Evolutionary conservation across 805 yeast genomes (phyloP).

Genomic region (Wickerhamiella australiensis): DNA sequence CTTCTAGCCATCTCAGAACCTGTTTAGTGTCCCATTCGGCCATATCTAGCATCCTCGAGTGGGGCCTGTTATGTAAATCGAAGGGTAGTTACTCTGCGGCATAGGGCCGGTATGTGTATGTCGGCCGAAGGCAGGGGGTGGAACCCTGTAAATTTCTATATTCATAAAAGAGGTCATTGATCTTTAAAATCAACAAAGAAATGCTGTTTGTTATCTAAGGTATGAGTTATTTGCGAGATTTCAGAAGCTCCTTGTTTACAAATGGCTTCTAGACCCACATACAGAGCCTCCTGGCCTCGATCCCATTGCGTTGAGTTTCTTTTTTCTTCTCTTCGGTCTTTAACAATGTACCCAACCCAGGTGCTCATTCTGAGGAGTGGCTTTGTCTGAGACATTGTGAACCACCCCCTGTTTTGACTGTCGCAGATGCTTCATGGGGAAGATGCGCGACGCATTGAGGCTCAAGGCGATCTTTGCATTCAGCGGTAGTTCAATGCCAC

Average conservation of each 20-base stretch:
- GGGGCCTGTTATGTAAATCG: slow-evolving; percentile 2
- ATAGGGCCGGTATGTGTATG: slow-evolving; percentile 1
- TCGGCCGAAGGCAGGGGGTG: slow-evolving; percentile 1
- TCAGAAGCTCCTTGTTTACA: not conserved
- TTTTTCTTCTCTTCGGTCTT: not conserved
- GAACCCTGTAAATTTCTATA: not conserved
- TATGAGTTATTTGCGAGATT: not conserved
- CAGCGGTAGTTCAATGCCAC: not conserved
- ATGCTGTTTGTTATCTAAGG: not conserved
- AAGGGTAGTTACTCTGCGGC: not conserved
- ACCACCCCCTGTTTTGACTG: not conserved
- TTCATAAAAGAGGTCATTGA: not conserved
- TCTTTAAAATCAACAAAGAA: not conserved
- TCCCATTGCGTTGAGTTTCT: not conserved
- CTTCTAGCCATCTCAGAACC: slow-evolving; percentile 12
- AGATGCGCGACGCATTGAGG: not conserved
- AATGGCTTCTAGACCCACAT: not conserved
- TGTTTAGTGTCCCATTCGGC: slow-evolving; percentile 12
- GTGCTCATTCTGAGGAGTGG: not conserved
- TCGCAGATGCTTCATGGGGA: not conserved
- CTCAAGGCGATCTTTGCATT: not conserved
- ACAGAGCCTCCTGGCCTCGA: not conserved
- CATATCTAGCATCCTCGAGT: slow-evolving; percentile 7
- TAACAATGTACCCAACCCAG: not conserved
- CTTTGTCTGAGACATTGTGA: not conserved